Evolutionary conservation across 2,329 filamentous ascomycete species (phyloP), one percentile per base, ranked within the genome.

Genomic region (Fusarium zealandicum): DNA sequence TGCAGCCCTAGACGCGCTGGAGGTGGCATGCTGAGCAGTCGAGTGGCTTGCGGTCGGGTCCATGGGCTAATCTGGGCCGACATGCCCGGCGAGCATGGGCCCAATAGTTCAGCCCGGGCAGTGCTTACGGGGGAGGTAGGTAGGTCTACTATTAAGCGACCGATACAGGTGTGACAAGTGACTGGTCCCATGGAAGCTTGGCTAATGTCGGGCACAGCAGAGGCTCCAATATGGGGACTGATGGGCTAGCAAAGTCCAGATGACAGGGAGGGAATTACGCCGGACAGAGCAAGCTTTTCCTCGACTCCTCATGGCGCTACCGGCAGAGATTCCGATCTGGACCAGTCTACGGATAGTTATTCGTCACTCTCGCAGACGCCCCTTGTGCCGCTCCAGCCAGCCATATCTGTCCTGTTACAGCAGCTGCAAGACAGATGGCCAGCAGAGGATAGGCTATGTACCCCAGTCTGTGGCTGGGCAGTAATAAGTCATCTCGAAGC

Each of bases 261-360:
- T 58, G 50, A 30, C 38, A 25, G 28, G 46, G 16, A 22, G 13
- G 32, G 20, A 30, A 14, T 7, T 22, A 22, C 22, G 22, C 9
- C 3, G 8, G 22, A 25, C 22, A 25, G 22, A 25, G 22, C 6
- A 20, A 6, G 20, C 4, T 4, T 39, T 16, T 14, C 22, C 35
- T 32, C 39, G 43, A 46, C 27, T 49, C 37, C 28, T 33, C 49
- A 41, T 41, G 28, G 40, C 32, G n/a, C 51, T 33, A 42, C 41
- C 35, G 14, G 40, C 25, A 17, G 33, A 31, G 41, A 39, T 31
- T 32, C 40, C 52, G 55, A 61, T 61, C 58, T 59, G 51, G 58
- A 39, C 57, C 54, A 51, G 39, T 54, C 47, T 39, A n/a, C n/a
- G n/a, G n/a, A n/a, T n/a, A n/a, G n/a, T n/a, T n/a, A 55, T 50